Evolutionary conservation across 371 early-diverging fungal genomes (phyloP).

Genomic region (Vairimorpha necatrix): DNA sequence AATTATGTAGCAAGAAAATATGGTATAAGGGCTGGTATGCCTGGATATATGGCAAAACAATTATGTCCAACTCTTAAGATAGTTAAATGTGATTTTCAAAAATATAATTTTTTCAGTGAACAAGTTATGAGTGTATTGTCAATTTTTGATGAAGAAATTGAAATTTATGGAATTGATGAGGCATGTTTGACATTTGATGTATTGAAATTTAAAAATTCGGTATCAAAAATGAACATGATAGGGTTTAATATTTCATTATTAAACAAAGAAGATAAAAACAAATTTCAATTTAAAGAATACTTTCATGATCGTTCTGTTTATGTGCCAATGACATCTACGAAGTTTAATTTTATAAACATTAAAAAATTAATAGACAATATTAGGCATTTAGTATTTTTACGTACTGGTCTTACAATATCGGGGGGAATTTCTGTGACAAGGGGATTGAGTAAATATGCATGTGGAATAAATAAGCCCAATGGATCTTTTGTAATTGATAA

Average conservation of each 20-base stretch:
- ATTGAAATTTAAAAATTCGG: conserved; percentile 33
- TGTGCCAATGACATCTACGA: neutral
- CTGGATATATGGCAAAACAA: conserved; percentile 67
- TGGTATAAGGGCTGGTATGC: conserved; percentile 72
- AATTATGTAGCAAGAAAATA: conserved; percentile 72
- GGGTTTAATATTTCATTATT: neutral
- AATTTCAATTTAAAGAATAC: neutral
- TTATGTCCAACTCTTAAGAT: conserved; percentile 69
- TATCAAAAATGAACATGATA: neutral
- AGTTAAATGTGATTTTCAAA: conserved; percentile 72
- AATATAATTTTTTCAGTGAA: conserved; percentile 66
- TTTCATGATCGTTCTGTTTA: neutral
- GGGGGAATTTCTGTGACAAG: conserved; percentile 53
- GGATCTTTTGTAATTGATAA: conserved; percentile 26
- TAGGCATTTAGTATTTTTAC: conserved; percentile 20
- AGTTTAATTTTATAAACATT: conserved; percentile 18
- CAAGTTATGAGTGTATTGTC: conserved; percentile 41
- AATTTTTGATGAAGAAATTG: conserved; percentile 41
- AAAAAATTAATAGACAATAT: conserved; percentile 27
- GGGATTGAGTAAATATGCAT: conserved; percentile 44
- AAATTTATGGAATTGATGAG: conserved; percentile 57
- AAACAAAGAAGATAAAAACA: neutral
- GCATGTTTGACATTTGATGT: conserved; percentile 40
- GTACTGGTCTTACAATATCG: conserved; percentile 48
- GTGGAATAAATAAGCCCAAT: conserved; percentile 56